Evolutionary conservation across 768 basidiomycete species (phyloP).

Genomic region (Mycena venus): DNA sequence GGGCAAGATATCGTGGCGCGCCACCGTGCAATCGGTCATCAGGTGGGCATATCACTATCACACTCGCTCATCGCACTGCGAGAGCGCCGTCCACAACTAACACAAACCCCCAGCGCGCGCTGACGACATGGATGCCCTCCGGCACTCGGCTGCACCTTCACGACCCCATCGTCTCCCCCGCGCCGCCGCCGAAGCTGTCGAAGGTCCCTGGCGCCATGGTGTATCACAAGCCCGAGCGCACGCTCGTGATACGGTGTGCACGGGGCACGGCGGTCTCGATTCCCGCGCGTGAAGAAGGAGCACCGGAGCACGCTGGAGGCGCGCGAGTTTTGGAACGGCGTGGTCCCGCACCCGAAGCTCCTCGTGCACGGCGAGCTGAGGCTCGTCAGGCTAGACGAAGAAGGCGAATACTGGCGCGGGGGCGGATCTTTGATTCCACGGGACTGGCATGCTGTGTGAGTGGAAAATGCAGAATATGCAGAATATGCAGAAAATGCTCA

Average conservation of each 20-base stretch:
- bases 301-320: slow-evolving; percentile 62
- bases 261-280: slow-evolving; percentile 66
- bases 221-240: slow-evolving; percentile 51
- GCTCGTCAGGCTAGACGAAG: background rate
- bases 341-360: slow-evolving; percentile 23
- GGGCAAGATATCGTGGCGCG: slow-evolving; percentile 68
- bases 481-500: too few relatives aligned
- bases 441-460: too few relatives aligned
- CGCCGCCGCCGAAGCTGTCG: slow-evolving; percentile 20
- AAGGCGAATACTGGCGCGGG: background rate
- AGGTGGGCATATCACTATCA: too few relatives aligned
- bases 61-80: background rate
- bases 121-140: slow-evolving; percentile 48
- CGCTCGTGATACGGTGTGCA: slow-evolving; percentile 70
- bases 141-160: slow-evolving; percentile 59
- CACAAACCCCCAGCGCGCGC: slow-evolving; percentile 42
- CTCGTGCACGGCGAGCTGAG: slow-evolving; percentile 25
- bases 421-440: background rate
- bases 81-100: background rate
- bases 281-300: slow-evolving; percentile 70
- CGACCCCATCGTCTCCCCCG: slow-evolving; percentile 34
- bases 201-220: slow-evolving; percentile 46
- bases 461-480: too few relatives aligned
- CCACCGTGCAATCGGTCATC: slow-evolving; percentile 78
- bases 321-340: slow-evolving; percentile 87